These are phyloP conservation scores for Candida andamanensis DNA, from an alignment of 805 yeast species.

Conservation along the genomic window DNA sequence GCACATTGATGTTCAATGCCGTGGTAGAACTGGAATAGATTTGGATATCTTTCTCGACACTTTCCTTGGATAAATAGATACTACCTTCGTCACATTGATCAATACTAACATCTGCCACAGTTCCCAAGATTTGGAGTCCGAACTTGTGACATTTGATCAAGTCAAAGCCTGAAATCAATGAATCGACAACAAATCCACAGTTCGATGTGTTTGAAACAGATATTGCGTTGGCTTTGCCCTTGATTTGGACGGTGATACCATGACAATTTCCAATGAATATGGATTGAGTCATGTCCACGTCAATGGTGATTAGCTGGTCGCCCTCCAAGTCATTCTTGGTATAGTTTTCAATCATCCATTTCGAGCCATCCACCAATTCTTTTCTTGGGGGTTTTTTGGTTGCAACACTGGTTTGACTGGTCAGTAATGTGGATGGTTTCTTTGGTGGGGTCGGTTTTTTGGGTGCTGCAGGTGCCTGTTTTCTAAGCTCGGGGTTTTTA, in stretches of 20 bases:
- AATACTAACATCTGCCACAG: slow-evolving; percentile 74
- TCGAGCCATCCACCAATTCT: slow-evolving; percentile 76
- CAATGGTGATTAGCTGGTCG: slow-evolving; percentile 60
- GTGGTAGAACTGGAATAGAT: slow-evolving; percentile 82
- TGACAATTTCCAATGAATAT: slow-evolving; percentile 81
- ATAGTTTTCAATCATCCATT: slow-evolving; percentile 82
- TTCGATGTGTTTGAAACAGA: slow-evolving; percentile 68
- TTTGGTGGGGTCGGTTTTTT: slow-evolving; percentile 76
- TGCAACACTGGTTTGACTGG: slow-evolving; percentile 39
- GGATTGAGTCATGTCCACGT: slow-evolving; percentile 81
- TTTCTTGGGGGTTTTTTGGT: slow-evolving; percentile 40
- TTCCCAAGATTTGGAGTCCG: slow-evolving; percentile 82
- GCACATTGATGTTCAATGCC: slow-evolving; percentile 79
- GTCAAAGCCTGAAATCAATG: slow-evolving; percentile 83
- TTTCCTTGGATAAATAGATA: slow-evolving; percentile 67
- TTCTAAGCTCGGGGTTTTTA: slow-evolving; percentile 79
- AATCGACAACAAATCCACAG: slow-evolving; percentile 76
- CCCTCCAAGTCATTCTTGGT: slow-evolving; percentile 42
- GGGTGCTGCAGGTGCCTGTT: slow-evolving; percentile 38
- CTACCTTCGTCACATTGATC: slow-evolving; percentile 88
- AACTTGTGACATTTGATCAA: slow-evolving; percentile 75
- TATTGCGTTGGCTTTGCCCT: slow-evolving; percentile 89
- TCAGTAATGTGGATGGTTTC: slow-evolving; percentile 67
- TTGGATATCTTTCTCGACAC: slow-evolving; percentile 59
- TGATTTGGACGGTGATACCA: slow-evolving; percentile 70